Evolutionary conservation across 2,329 filamentous ascomycete genomes (phyloP).

Genomic region (Xylaria sp.): DNA sequence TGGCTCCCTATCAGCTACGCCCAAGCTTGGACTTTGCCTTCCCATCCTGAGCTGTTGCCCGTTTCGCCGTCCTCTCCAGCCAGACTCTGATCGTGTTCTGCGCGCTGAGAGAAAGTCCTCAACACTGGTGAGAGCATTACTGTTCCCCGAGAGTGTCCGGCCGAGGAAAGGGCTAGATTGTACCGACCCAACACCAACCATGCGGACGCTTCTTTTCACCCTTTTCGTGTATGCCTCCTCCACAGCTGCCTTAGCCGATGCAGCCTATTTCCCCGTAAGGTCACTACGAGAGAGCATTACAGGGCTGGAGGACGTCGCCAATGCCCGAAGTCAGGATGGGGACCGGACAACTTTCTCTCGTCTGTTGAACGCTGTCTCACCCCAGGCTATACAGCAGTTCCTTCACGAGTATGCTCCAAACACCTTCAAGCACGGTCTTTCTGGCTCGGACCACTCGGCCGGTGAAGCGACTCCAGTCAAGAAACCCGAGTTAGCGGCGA

Average conservation of each 20-base stretch:
- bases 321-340: slow-evolving; percentile 40
- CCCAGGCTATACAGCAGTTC: slow-evolving; percentile 71
- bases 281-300: slow-evolving; percentile 38
- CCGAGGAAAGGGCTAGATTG: not conserved
- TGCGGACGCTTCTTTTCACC: slow-evolving; percentile 52
- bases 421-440: slow-evolving; percentile 75
- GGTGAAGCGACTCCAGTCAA: slow-evolving; percentile 71
- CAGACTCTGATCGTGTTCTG: not conserved
- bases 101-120: not conserved
- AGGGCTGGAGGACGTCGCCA: slow-evolving; percentile 28
- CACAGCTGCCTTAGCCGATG: slow-evolving; percentile 52
- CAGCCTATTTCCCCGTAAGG: slow-evolving; percentile 43
- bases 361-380: slow-evolving; percentile 66
- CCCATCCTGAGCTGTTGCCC: not conserved
- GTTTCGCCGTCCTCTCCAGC: not conserved
- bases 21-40: not conserved
- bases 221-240: slow-evolving; percentile 49
- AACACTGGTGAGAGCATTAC: not conserved
- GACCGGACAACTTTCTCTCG: slow-evolving; percentile 60
- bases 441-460: slow-evolving; percentile 71
- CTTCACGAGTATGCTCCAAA: slow-evolving; percentile 71
- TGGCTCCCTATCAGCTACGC: not conserved
- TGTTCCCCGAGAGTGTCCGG: slow-evolving; percentile 1
- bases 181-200: slow-evolving; percentile 52
- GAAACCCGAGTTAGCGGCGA: slow-evolving; percentile 70